Percentiles rank a stretch among this genome's conserved stretches.
These are phyloP conservation scores for Lizonia empirigonia DNA, from an alignment of 2,329 filamentous ascomycete genomes.

Conservation along the genomic window DNA sequence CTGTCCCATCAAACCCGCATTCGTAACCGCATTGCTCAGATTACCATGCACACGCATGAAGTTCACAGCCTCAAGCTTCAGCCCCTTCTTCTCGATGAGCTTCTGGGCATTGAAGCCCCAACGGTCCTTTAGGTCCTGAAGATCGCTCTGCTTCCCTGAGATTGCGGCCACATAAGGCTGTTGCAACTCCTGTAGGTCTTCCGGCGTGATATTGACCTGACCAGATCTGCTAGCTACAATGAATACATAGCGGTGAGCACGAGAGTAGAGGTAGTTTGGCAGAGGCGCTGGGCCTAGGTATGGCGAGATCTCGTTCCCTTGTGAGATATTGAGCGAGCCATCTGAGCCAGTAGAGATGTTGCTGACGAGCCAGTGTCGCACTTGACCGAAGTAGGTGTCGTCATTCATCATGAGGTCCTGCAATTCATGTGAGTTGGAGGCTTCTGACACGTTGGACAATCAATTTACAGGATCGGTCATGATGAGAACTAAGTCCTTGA, in stretches of 20 bases:
- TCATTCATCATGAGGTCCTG: slow-evolving; percentile 31
- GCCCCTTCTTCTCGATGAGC: slow-evolving; percentile 27
- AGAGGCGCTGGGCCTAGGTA: slow-evolving; percentile 30
- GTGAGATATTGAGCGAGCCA: slow-evolving; percentile 15
- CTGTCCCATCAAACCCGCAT: slow-evolving; percentile 24
- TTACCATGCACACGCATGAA: slow-evolving; percentile 29
- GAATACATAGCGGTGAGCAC: slow-evolving; percentile 31
- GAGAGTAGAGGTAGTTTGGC: slow-evolving; percentile 28
- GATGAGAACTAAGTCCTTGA: slow-evolving; percentile 25
- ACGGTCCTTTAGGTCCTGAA: slow-evolving; percentile 31
- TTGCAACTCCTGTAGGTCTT: slow-evolving; percentile 27
- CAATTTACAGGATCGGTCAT: slow-evolving; percentile 25
- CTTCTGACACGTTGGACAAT: neutral
- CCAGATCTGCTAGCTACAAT: slow-evolving; percentile 20
- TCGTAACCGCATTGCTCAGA: slow-evolving; percentile 21
- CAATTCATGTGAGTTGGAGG: neutral
- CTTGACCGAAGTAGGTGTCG: slow-evolving; percentile 30
- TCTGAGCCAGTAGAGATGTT: slow-evolving; percentile 16
- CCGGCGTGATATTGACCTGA: slow-evolving; percentile 17
- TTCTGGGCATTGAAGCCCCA: slow-evolving; percentile 30
- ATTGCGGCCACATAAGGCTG: slow-evolving; percentile 22
- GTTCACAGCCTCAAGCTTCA: slow-evolving; percentile 24
- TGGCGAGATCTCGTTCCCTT: slow-evolving; percentile 18
- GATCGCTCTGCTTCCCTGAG: slow-evolving; percentile 22
- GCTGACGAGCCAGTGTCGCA: slow-evolving; percentile 32